Percentiles rank a stretch among this genome's conserved stretches.
Conservation (phyloP, 1,284 basidiomycete genomes). For the Cryptococcus deneoformans region DNA sequence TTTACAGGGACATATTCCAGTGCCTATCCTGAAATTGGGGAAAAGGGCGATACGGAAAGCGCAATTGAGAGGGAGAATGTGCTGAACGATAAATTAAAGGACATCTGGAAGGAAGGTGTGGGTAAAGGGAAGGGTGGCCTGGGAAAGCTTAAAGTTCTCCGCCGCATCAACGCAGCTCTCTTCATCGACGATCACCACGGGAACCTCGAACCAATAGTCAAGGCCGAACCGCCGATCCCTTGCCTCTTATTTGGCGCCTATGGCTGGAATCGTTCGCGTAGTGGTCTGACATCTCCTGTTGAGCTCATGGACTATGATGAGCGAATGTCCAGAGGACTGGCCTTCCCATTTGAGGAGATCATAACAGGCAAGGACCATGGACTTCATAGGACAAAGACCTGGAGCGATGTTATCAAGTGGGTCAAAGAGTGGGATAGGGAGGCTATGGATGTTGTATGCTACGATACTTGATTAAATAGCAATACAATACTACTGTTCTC, state of each 20-base stretch:
- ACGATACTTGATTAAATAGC: background rate
- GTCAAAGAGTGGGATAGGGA: conserved; percentile 32
- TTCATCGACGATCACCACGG: conserved; percentile 36
- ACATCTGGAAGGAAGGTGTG: conserved; percentile 11
- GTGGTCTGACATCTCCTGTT: conserved; percentile 21
- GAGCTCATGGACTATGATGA: conserved; percentile 34
- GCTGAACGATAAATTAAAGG: conserved; percentile 16
- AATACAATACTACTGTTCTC: background rate
- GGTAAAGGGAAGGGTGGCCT: conserved; percentile 17
- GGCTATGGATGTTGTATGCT: conserved; percentile 1
- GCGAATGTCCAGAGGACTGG: conserved; percentile 14
- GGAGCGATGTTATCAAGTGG: conserved; percentile 35
- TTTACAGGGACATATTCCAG: conserved; percentile 16
- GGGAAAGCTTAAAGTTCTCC: conserved; percentile 31
- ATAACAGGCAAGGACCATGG: conserved; percentile 12
- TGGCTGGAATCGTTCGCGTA: conserved; percentile 25
- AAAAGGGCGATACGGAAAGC: conserved; percentile 14
- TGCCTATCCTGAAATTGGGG: conserved; percentile 6
- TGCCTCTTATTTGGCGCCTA: conserved; percentile 31
- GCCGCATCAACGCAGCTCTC: conserved; percentile 31
- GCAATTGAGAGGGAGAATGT: conserved; percentile 13
- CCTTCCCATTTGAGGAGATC: conserved; percentile 16
- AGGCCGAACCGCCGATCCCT: conserved; percentile 20
- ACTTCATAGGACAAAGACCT: conserved; percentile 17
- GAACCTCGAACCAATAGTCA: conserved; percentile 27